These are phyloP conservation scores for Elaeis guineensis DNA, from an alignment of 176 grass and related monocot species.

Conservation along the genomic window DNA sequence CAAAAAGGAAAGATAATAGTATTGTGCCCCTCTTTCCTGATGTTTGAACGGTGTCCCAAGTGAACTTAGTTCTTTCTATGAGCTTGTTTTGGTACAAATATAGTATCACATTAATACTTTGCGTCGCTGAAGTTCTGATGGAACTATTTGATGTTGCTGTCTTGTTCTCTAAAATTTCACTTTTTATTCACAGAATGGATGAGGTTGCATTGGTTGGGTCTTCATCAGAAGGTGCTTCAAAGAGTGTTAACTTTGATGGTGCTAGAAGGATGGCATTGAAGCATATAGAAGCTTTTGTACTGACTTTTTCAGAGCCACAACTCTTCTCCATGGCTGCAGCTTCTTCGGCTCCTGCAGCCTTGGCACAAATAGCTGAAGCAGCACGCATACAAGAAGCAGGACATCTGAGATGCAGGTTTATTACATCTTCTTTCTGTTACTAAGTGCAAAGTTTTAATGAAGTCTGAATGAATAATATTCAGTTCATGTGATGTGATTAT, in stretches of 20 bases:
- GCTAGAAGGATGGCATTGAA: conserved; percentile 97
- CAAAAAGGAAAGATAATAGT: too few relatives aligned
- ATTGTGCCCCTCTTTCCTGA: too few relatives aligned
- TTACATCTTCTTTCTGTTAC: conserved; percentile 10
- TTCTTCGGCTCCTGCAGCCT: conserved; percentile 58
- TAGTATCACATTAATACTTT: too few relatives aligned
- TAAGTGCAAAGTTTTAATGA: not conserved
- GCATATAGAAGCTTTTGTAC: conserved; percentile 84
- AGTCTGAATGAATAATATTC: too few relatives aligned
- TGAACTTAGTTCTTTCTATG: too few relatives aligned
- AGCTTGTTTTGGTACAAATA: too few relatives aligned
- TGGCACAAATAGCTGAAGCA: conserved; percentile 69
- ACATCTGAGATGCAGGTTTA: conserved; percentile 94
- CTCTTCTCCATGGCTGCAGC: conserved; percentile 55
- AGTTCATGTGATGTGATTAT: too few relatives aligned
- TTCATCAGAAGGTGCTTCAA: conserved; percentile 64
- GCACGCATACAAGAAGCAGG: conserved; percentile 96
- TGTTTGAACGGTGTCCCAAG: too few relatives aligned
- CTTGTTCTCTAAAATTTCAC: not conserved
- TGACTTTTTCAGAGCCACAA: conserved; percentile 83
- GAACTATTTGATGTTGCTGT: not conserved
- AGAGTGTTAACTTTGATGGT: conserved; percentile 74
- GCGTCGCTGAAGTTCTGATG: not conserved
- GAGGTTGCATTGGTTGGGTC: conserved; percentile 72
- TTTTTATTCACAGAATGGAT: conserved; percentile 65